These are phyloP conservation scores for Amylocarpus encephaloides DNA, from an alignment of 2,329 filamentous ascomycete species.

Conservation along the genomic window DNA sequence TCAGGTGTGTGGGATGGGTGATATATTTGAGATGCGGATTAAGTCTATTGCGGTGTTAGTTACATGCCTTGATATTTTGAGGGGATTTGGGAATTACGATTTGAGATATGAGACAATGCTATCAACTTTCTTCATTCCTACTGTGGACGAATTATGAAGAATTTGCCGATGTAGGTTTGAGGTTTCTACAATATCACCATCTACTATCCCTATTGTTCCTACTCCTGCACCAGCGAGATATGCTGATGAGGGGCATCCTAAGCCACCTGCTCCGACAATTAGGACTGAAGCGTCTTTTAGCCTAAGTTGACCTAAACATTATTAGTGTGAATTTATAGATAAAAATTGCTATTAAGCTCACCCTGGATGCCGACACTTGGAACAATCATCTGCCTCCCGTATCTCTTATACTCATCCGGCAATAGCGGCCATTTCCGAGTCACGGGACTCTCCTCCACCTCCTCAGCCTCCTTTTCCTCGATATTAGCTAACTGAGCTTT, in stretches of 20 bases:
- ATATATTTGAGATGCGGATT: conserved; percentile 66
- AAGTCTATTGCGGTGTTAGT: conserved; percentile 41
- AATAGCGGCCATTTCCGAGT: conserved; percentile 58
- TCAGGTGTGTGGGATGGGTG: conserved; percentile 58
- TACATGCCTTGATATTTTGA: background rate
- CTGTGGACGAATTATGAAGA: conserved; percentile 63
- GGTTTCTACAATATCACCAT: conserved; percentile 79
- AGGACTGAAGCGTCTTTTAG: conserved; percentile 67
- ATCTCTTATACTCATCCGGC: conserved; percentile 72
- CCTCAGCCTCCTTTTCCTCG: conserved; percentile 13
- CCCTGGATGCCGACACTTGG: conserved; percentile 72
- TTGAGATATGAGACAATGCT: conserved; percentile 60
- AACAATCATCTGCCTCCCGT: conserved; percentile 86
- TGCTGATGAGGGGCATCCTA: conserved; percentile 87
- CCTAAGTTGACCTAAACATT: conserved; percentile 60
- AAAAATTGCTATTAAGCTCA: too few relatives aligned
- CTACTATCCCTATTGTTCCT: conserved; percentile 74
- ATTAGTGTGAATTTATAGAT: conserved; percentile 4
- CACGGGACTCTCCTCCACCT: conserved; percentile 8
- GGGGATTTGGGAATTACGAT: conserved; percentile 35
- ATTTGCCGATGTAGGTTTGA: conserved; percentile 94
- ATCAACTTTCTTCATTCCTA: conserved; percentile 74
- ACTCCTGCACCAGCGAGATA: conserved; percentile 89
- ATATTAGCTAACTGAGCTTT: conserved; percentile 38
- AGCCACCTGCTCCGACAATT: conserved; percentile 78